Evolutionary conservation across 768 basidiomycete species (phyloP), one percentile per base, ranked within the genome.

Genomic region (Nidularia pulvinata): DNA sequence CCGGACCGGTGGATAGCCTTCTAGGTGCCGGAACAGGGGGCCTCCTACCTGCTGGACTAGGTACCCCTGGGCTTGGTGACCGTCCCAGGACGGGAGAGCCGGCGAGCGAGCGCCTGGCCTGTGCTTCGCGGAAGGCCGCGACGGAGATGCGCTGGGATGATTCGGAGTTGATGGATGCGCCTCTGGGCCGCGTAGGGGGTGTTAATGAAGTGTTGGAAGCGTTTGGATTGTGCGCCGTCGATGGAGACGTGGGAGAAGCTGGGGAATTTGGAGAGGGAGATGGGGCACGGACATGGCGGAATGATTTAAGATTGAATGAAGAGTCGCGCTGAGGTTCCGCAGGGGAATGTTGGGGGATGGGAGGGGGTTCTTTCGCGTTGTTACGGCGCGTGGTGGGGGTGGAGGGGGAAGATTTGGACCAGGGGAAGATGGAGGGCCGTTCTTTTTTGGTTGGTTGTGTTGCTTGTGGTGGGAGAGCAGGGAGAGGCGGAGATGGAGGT

Each of bases 61-160:
- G 25, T 25, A 25, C 25, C 4, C 25, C 25, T 25, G 25, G 25
- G 46, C 70, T 75, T 58, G 73, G 74, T 35, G 74, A 81, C 33
- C 85, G 80, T 0, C 69, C 75, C 7, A 88, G 88, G 0, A 86
- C 88, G 50, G 88, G 88, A 0, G 86, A 88, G 50, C 79, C 81
- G 10, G 86, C 76, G 30, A 75, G 67, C 58, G 84, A 85, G 47
- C 85, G 76, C 42, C 88, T 73, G 4, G 88, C 86, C 52, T 89
- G 87, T 16, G 81, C 88, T 72, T 91, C 89, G 51, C 87, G 82
- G 64, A 92, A 92, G 2, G 90, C 90, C 2, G 88, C 90, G 33
- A 92, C 85, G 6, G 88, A 88, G 25, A 92, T 91, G 50, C 88
- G 81, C 57, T 89, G 89, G 1, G 85, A 84, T 5, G 83, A 74